These are phyloP conservation scores for Elongisporangium prolatum DNA, from an alignment of 352 stramenopile species.

Conservation along the genomic window DNA sequence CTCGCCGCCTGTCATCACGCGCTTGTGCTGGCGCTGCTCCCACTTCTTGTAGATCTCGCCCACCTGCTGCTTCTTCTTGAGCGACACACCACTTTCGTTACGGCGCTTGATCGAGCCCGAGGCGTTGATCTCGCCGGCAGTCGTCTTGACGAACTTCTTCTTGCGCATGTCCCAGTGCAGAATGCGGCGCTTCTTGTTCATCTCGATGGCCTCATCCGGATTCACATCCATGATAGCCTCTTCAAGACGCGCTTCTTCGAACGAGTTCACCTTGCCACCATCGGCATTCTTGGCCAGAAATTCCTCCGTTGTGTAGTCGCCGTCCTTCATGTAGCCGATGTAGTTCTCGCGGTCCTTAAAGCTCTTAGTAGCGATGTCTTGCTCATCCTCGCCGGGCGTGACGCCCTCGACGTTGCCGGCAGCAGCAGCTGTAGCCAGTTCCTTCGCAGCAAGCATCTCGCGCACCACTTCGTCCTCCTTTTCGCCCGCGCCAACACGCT, in stretches of 20 bases:
- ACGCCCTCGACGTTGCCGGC: constrained; percentile 6
- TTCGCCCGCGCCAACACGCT: constrained; percentile 68
- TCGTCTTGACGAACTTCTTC: constrained; percentile 95
- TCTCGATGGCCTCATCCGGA: constrained; percentile 95
- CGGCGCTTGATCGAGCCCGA: constrained; percentile 77
- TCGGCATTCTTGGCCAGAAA: constrained; percentile 71
- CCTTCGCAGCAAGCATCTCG: constrained; percentile 42
- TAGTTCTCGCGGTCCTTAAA: constrained; percentile 86
- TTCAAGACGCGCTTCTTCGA: constrained; percentile 87
- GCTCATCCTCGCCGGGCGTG: constrained; percentile 22
- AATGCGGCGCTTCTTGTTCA: constrained; percentile 97
- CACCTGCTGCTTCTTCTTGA: constrained; percentile 84
- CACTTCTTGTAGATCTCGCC: constrained; percentile 94
- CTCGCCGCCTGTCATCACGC: constrained; percentile 64
- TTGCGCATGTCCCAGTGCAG: constrained; percentile 99
- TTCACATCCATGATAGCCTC: constrained; percentile 98
- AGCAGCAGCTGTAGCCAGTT: constrained; percentile 12
- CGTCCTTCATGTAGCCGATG: constrained; percentile 81
- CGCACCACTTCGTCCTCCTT: constrained; percentile 76
- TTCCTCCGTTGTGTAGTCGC: constrained; percentile 69
- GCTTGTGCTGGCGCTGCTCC: constrained; percentile 89
- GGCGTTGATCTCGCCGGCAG: constrained; percentile 85
- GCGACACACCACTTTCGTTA: constrained; percentile 79
- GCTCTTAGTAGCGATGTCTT: constrained; percentile 16
- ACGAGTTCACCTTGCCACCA: constrained; percentile 73